Base-by-base conservation (phyloP, 192 early-diverging fungal species). In the Entophlyctis helioformis region DNA sequence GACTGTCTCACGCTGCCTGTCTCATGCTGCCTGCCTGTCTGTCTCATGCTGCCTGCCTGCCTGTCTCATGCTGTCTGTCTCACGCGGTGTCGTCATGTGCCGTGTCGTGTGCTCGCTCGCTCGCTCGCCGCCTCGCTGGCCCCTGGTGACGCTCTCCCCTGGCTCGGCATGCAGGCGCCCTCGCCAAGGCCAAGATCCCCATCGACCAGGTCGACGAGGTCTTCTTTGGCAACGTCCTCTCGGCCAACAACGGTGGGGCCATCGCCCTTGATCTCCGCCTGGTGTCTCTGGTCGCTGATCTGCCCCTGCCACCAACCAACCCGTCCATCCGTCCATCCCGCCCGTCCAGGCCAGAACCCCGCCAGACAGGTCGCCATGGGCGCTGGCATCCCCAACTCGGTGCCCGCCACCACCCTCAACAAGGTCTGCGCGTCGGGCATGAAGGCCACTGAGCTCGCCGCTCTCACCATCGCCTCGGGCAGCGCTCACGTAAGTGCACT, bases 401-500 rank as follows among this genome's bases (percentile, higher is more conserved):
- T 87, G 18, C 84, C 86, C 34, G 86, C 84, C 39, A 92, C 89
- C 5, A 93, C 96, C 44, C 80, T 98, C 59, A 96, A 96, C 72
- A 97, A 97, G 66, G 96, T 98, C 13, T 98, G 96, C 62, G 92
- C 90, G 11, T 91, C 89, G 2, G 96, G 88, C 23, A 85, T 95
- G 89, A 98, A 98, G 73, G 76, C 88, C 0, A 77, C 93, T 39
- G 84, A 83, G 65, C 67, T 96, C 43, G 93, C 83, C 20, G 67
- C 92, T 2, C 87, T 64, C 37, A 33, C 67, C 33, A 74, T 74
- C 45, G 36, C 56, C 11, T 46, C 57, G 19, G 72, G 72, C 34
- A 52, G 53, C 24, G 72, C 71, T 36, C 63, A 68, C 36, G 54
- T 72, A 24, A 31, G 48, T 36, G 82, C 52, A 66, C 64, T 50